Percentiles rank a stretch among this genome's conserved stretches.
Evolutionary conservation across 257 asterid species (phyloP).

Genomic region (Solanum tarijense): DNA sequence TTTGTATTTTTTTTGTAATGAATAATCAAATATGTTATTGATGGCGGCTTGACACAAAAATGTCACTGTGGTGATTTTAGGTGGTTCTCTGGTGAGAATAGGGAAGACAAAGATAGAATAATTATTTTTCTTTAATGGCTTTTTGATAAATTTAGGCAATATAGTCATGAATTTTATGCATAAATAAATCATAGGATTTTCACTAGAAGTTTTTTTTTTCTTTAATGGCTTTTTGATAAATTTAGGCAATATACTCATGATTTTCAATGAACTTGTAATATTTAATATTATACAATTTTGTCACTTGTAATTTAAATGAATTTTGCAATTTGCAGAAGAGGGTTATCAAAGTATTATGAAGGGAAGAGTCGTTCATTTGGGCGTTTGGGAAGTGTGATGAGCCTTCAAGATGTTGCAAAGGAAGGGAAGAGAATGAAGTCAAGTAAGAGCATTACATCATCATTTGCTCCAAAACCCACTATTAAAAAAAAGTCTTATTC

Average conservation of each 20-base stretch:
- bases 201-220: too few species aligned
- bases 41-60: not conserved
- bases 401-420: constrained; percentile 55
- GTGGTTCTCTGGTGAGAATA: not conserved
- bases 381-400: constrained; percentile 31
- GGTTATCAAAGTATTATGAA: constrained; percentile 45
- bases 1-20: not conserved
- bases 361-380: constrained; percentile 48
- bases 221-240: too few species aligned
- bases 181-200: too few species aligned
- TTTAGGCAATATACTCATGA: too few species aligned
- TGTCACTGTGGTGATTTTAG: not conserved
- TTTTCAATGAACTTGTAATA: too few species aligned
- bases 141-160: not conserved
- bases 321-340: constrained; percentile 30
- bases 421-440: constrained; percentile 10
- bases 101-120: not conserved
- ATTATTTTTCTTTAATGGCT: not conserved
- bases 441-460: not conserved
- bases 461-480: not conserved
- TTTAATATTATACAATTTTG: too few species aligned
- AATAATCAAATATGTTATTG: too few species aligned
- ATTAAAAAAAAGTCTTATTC: not conserved
- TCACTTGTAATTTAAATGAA: too few species aligned
- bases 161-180: too few species aligned